A percentile compares a stretch with the other conserved stretches of the same genome.
Evolutionary conservation across 352 stramenopile genomes (phyloP).

Genomic region (Phytopythium chamaehyphon): DNA sequence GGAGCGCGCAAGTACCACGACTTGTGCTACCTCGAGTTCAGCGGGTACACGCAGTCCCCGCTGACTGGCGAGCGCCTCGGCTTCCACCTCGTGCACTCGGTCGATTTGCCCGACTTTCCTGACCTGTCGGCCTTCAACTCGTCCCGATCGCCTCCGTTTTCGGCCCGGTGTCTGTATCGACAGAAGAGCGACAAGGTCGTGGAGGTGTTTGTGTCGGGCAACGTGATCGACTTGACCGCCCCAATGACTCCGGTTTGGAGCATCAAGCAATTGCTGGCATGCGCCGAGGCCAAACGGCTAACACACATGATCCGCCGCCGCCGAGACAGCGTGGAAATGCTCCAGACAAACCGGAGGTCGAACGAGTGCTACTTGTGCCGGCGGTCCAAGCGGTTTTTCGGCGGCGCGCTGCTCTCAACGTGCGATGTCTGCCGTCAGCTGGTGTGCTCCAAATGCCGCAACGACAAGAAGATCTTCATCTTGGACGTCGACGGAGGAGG

Average conservation of each 20-base stretch:
- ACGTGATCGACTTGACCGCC: slow-evolving; percentile 7
- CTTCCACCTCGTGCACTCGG: slow-evolving; percentile 34
- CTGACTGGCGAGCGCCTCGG: slow-evolving; percentile 24
- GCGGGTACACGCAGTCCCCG: slow-evolving; percentile 24
- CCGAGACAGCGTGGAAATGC: slow-evolving; percentile 26
- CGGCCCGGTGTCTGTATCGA: slow-evolving; percentile 34
- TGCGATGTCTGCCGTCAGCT: slow-evolving; percentile 42
- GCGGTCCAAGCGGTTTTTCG: slow-evolving; percentile 36
- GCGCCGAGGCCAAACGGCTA: slow-evolving; percentile 41
- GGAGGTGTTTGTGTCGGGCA: slow-evolving; percentile 35
- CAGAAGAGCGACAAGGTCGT: slow-evolving; percentile 29
- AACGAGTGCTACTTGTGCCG: slow-evolving; percentile 20
- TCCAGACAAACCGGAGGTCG: slow-evolving; percentile 9
- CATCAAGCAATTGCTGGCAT: slow-evolving; percentile 27
- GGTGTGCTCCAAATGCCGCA: slow-evolving; percentile 43
- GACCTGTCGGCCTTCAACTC: slow-evolving; percentile 20
- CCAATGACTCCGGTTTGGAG: slow-evolving; percentile 19
- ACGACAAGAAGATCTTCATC: slow-evolving; percentile 38
- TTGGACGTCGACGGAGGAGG: slow-evolving; percentile 6
- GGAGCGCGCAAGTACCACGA: slow-evolving; percentile 20
- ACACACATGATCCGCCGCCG: slow-evolving; percentile 35
- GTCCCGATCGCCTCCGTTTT: slow-evolving; percentile 4
- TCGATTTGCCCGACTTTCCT: slow-evolving; percentile 26
- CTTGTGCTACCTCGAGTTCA: slow-evolving; percentile 38
- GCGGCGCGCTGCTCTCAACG: slow-evolving; percentile 21